Base-by-base conservation (phyloP, 306 rosid genomes). In the Quercus rubra region DNA sequence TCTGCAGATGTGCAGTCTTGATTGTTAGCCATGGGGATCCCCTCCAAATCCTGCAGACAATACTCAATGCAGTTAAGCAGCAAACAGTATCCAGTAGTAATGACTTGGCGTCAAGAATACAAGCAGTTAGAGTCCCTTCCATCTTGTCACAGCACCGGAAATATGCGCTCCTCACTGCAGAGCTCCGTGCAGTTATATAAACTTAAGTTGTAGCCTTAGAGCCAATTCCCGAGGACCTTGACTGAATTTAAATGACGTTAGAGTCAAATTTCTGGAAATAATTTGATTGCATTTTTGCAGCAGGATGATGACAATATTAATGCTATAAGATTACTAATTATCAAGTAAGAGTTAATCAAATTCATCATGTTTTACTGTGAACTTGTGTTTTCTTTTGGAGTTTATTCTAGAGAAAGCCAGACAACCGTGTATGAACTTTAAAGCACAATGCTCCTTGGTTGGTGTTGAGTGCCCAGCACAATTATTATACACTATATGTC, bases 1-100 rank as follows among this genome's bases (percentile, higher is more conserved):
- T 46, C 72, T 64, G 80, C 87, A 95, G 99, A 71, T 89, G 93
- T 81, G 80, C 86, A 11, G 79, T 92, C 88, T 83, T 95, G 87
- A 88, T 95, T 49, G 94, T 92, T 46, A 87, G 99, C 89, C 99
- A 94, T 67, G 97, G 97, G 9, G 94, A 92, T 83, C 86, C 97
- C 69, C 88, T 92, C 57, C 99, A 94, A 85, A 90, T 94, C 81
- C 84, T 94, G 81, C 97, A 87, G 80, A 80, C 99, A 64, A 73
- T 94, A 25, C 57, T 89, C 70, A 81, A 78, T 83, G 93, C 87
- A 3, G 90, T 86, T 70, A 89, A 86, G 57, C 80, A 90, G 75
- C 78, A 78, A 12, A 71, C 72, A 62, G 90, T 80, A 76, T 73
- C 83, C 31, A 23, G 71, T 55, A 4, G 46, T 21, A 18, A 27